These are phyloP conservation scores for Cylindrotheca fusiformis DNA, from an alignment of 108 stramenopile genomes.

Conservation along the genomic window DNA sequence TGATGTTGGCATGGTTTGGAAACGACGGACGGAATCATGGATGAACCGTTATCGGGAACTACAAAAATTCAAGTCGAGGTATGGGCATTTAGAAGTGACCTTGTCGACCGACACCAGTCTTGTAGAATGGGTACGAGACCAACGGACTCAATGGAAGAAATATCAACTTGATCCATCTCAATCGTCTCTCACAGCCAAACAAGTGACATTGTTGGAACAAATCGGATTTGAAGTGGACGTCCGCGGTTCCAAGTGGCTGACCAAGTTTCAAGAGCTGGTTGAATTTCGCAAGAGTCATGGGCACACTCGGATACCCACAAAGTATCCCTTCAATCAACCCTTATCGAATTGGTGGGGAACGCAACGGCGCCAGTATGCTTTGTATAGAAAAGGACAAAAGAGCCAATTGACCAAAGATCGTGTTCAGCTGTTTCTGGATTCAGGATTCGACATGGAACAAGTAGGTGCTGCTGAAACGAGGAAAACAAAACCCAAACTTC, in stretches of 20 bases:
- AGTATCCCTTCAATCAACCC: too few relatives aligned
- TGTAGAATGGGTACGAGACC: constrained; percentile 49
- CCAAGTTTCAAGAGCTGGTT: constrained; percentile 60
- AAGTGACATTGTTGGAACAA: constrained; percentile 51
- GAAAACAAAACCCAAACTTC: too few relatives aligned
- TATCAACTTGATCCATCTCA: constrained; percentile 32
- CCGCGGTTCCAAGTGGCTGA: constrained; percentile 64
- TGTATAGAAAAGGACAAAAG: too few relatives aligned
- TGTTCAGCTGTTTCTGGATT: too few relatives aligned
- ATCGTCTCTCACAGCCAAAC: constrained; percentile 54
- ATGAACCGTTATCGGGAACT: constrained; percentile 47
- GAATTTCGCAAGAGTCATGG: constrained; percentile 53
- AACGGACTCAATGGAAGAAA: constrained; percentile 1
- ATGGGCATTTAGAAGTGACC: constrained; percentile 65
- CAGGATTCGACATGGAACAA: too few relatives aligned
- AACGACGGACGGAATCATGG: constrained; percentile 43
- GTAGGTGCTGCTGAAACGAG: too few relatives aligned
- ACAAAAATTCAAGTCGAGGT: constrained; percentile 45
- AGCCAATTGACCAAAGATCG: too few relatives aligned
- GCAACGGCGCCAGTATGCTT: too few relatives aligned
- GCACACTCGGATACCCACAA: too few relatives aligned
- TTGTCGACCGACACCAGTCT: constrained; percentile 47
- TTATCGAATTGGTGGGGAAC: too few relatives aligned
- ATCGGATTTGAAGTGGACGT: constrained; percentile 77
- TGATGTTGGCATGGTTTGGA: constrained; percentile 4